Evolutionary conservation across 495 filamentous ascomycete genomes (phyloP), one percentile per base, ranked within the genome.

Genomic region (Usnea hakonensis): DNA sequence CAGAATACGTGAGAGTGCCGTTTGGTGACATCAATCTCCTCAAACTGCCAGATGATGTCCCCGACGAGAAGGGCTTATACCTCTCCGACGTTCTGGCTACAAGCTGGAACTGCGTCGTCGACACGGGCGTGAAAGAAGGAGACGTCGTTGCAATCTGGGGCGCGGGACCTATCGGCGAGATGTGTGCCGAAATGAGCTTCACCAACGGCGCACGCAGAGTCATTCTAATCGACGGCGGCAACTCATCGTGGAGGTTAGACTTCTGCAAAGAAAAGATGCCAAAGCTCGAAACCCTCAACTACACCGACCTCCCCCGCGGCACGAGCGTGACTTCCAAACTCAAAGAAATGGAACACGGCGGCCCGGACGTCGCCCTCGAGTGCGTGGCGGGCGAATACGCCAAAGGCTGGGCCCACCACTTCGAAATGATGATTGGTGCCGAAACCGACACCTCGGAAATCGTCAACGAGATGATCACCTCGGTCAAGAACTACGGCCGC

Each of bases 361-460:
- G 89, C 0, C 87, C 86, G 0, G 90, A 96, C 73, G 85, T 88
- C 8, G 87, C 85, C 28, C 78, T 96, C 28, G 92, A 96, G 74
- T 93, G 89, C 69, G 90, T 85, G 0, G 89, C 90, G 0, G 89
- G 89, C 41, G 88, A 93, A 72, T 95, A 93, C 64, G 82, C 91
- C 19, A 94, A 95, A 75, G 84, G 89, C 21, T 90, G 87, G 85
- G 77, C 81, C 48, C 87, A 93, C 73, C 89, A 86, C 75, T 79
- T 94, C 36, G 88, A 95, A 76, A 79, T 85, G 69, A 65, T 81
- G 58, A 56, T 92, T 0, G 89, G 89, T 0, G 70, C 87, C 53
- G 91, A 96, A 73, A 96, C 90, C 4, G 91, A 95, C 71, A 90
- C 88, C 5, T 87, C 84, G 50, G 91, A 96, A 75, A 85, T 94